These are phyloP conservation scores for Elsinoe perseae DNA, from an alignment of 2,329 filamentous ascomycete genomes.

Conservation along the genomic window DNA sequence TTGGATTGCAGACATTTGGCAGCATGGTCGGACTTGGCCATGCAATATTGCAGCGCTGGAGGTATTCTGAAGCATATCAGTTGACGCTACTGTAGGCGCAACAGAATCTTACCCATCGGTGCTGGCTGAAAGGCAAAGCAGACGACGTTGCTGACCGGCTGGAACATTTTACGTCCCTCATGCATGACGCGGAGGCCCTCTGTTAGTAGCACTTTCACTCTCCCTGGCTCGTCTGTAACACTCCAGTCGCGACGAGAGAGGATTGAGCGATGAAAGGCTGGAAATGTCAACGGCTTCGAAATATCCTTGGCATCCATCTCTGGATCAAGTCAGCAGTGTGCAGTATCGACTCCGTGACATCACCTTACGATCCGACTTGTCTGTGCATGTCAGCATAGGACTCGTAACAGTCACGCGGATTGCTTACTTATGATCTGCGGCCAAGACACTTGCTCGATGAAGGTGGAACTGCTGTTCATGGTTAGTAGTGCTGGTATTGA, in stretches of 20 bases:
- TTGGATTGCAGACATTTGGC: conserved; percentile 16
- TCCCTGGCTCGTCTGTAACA: conserved; percentile 60
- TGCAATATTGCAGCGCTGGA: conserved; percentile 66
- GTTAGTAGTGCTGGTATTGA: background rate
- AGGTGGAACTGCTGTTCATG: conserved; percentile 35
- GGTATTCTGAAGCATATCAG: conserved; percentile 48
- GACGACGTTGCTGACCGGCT: conserved; percentile 63
- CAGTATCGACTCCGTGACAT: background rate
- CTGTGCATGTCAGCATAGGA: background rate
- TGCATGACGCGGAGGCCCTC: conserved; percentile 51
- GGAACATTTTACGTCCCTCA: conserved; percentile 38
- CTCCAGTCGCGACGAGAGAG: conserved; percentile 65
- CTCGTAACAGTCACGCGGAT: no score
- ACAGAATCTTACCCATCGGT: conserved; percentile 54
- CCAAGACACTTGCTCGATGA: conserved; percentile 47
- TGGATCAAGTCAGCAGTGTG: background rate
- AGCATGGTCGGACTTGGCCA: conserved; percentile 58
- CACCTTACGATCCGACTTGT: background rate
- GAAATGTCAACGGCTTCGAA: conserved; percentile 57
- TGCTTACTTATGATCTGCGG: conserved; percentile 47
- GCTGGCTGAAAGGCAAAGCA: conserved; percentile 81
- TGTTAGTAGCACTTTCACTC: conserved; percentile 68
- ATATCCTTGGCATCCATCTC: conserved; percentile 31
- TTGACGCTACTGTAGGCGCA: background rate
- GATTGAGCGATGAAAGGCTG: conserved; percentile 60